phyloP scores from a whole-genome alignment of 139 green algal species.

The Volvox africanus region DNA sequence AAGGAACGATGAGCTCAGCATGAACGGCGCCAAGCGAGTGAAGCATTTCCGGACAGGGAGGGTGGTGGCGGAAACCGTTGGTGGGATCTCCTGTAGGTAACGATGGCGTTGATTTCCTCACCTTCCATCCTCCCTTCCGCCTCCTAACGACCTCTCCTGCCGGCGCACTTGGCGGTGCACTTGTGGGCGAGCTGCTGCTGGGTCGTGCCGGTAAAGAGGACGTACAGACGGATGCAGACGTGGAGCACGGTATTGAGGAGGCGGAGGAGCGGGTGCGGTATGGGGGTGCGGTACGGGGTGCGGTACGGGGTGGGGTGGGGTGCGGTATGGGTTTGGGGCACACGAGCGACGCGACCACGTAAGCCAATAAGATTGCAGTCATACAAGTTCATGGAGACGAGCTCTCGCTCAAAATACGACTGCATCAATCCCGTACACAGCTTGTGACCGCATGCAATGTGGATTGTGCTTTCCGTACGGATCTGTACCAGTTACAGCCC shows the following conservation, averaged over 20 bases:
- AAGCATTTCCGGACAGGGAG: no score
- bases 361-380: not conserved
- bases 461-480: no score
- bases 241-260: not conserved
- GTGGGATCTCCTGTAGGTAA: no score
- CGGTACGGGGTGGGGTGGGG: not conserved
- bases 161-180: constrained; percentile 9
- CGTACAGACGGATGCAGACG: constrained; percentile 36
- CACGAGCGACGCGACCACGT: not conserved
- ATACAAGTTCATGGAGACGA: not conserved
- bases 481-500: no score
- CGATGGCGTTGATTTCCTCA: no score
- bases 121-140: no score
- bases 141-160: no score
- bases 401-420: not conserved
- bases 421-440: not conserved
- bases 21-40: no score
- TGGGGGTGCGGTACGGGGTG: not conserved
- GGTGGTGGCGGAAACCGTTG: no score
- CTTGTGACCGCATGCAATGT: not conserved
- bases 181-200: constrained; percentile 3
- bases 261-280: constrained; percentile 20
- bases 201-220: constrained; percentile 12
- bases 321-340: not conserved
- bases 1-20: no score